Base-by-base conservation (phyloP, 441 rosid genomes). In the Syzygium syzygioides region DNA sequence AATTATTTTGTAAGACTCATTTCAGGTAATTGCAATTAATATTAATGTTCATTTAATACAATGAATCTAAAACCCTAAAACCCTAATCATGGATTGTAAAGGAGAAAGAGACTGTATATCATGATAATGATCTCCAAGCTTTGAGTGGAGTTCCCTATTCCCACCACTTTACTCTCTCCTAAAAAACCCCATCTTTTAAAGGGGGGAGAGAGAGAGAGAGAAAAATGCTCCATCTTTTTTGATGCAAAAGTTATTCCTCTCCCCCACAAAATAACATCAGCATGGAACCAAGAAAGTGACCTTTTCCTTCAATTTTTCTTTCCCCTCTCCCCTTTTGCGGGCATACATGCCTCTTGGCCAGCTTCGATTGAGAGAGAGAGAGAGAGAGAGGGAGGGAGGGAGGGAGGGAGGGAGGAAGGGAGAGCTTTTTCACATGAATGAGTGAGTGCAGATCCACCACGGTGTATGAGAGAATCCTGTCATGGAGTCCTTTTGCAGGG, bases 211-310 rank as follows among this genome's bases (percentile, higher is more conserved):
- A 19, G 9, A 55, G 20, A 7, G 8, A 55, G 20, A 62, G 18
- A 64, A 89, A 89, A 91, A 89, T 87, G 90, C 66, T 59, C 91
- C 59, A 87, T 92, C 93, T 92, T 94, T 94, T 92, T 87, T 89
- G 86, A 90, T 89, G 41, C 90, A 93, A 93, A 92, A 91, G 89
- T 91, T 91, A 92, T 94, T 90, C 94, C 91, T 86, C 88, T 90
- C 86, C 93, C 94, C 94, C 93, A 92, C 95, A 89, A 90, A 91
- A 92, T 60, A 92, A 91, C 95, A 93, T 89, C 93, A 90, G 88
- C 93, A 90, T 91, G 86, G 89, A 88, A 92, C 94, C 93, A 92
- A 92, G 64, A 89, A 85, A 87, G 87, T 88, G 89, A 87, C 90
- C 86, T 85, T 79, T 89, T 83, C 79, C 48, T 88, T 90, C 88